Conservation (phyloP, 768 basidiomycete genomes). For the Panus rudis region DNA sequence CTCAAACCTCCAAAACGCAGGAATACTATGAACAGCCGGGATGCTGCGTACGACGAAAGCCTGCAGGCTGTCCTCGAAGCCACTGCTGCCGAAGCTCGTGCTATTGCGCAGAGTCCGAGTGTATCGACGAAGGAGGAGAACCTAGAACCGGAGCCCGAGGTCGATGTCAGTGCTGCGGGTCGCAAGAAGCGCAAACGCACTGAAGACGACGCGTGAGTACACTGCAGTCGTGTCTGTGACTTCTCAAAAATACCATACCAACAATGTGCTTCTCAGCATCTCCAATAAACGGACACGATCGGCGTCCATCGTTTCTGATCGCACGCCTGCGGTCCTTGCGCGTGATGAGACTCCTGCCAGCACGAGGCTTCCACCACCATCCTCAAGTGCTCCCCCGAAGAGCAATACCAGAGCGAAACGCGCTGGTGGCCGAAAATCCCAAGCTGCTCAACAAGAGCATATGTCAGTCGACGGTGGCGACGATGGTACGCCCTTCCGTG, state of each 20-base stretch:
- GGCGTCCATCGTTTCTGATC: conserved; percentile 64
- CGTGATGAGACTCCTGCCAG: conserved; percentile 15
- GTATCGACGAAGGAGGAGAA: conserved; percentile 9
- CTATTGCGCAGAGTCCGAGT: conserved; percentile 17
- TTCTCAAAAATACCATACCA: neutral
- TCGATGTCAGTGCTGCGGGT: conserved; percentile 35
- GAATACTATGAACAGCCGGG: conserved; percentile 97
- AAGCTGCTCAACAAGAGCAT: conserved; percentile 21
- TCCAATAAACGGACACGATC: conserved; percentile 74
- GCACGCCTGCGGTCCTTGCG: conserved; percentile 31
- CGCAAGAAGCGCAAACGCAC: conserved; percentile 69
- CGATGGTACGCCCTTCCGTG: conserved; percentile 42
- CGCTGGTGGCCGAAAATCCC: conserved; percentile 23
- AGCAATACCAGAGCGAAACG: conserved; percentile 20
- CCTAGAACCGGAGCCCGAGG: conserved; percentile 39
- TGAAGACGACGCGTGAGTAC: conserved; percentile 62
- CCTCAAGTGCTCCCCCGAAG: conserved; percentile 18
- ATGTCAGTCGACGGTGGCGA: conserved; percentile 43
- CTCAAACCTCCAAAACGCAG: conserved; percentile 74
- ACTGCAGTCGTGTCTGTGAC: neutral
- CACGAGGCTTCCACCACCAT: conserved; percentile 14
- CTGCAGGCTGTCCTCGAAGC: conserved; percentile 70
- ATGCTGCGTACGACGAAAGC: conserved; percentile 89
- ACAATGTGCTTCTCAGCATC: conserved; percentile 28
- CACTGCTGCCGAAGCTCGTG: conserved; percentile 65